Evolutionary conservation across 2,329 filamentous ascomycete genomes (phyloP), one percentile per base, ranked within the genome.

Genomic region (Aspergillus neotritici): DNA sequence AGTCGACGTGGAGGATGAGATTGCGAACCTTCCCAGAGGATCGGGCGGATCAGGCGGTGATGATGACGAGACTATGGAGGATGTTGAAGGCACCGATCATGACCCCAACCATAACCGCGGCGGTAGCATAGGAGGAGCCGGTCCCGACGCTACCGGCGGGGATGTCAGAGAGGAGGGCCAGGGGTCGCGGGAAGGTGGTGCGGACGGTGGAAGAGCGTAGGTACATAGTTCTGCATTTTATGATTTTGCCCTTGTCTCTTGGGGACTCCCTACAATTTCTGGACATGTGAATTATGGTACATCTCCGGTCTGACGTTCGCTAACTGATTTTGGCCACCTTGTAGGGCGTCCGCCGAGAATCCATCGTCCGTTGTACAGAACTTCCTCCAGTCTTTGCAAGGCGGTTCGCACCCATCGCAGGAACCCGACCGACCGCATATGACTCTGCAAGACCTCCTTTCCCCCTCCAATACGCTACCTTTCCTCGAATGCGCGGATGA

Each of bases 201-300:
- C 88, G 57, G 93, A 97, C 71, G 93, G 94, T 62, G 94, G 87
- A 72, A 83, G 93, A 96, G 93, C 91, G 93, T 98, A 97, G 91
- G 94, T 98, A 69, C 64, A 68, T 66, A 66, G 69, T 65, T 70
- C 66, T 64, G 50, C 45, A 43, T 33, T 41, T 36, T 32, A n/a
- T 25, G 21, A 25, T 44, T 48, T 46, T 30, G 36, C 34, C 45
- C 33, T 36, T 39, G 36, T 34, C 40, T 37, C 38, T 42, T 44
- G 31, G 34, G 14, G 46, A 35, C 37, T 30, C 29, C 33, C 41
- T 35, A 32, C 30, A 41, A 41, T 29, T 16, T 30, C 16, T 21
- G 32, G 35, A 29, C 37, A 31, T 41, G 31, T 32, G 40, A 41
- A 49, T 48, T 28, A 41, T 29, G 15, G 14, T 17, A 9, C 12